Base-by-base conservation (phyloP, 257 asterid genomes). In the Solanum pinnatisectum region DNA sequence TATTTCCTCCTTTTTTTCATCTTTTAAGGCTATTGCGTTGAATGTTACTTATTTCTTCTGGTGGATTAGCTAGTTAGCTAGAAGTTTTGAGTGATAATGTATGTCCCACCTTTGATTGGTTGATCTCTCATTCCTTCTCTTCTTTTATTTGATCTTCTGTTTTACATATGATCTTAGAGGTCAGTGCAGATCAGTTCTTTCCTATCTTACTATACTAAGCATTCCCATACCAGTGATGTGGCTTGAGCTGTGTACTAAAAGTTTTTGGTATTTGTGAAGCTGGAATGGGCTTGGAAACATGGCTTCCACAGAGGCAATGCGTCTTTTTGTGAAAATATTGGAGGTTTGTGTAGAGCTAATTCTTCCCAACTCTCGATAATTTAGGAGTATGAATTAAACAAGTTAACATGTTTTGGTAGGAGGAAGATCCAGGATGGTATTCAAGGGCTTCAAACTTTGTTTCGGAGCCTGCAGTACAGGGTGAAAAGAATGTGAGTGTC, bases 361-460 rank as follows among this genome's bases (percentile, higher is more conserved):
- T 84, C 67, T 86, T 84, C 83, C 88, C 46, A 84, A 25, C 40
- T 78, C 36, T 27, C 37, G 49, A 74, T 63, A 86, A 67, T 42
- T 89, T 23, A 39, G 84, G 77, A 65, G 84, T 84, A 59, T 76
- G 85, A 39, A 32, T 27, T 32, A 74, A 70, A 59, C 49, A 30
- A 10, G 11, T 88, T 52, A 76, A 79, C 84, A 40, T 35, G 15
- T 85, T 71, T 8, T 90, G 88, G 87, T 94, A 97, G 99, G 99
- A 97, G 91, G 99, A 96, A 92, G 98, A 95, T 90, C 99, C 98
- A 67, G 98, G 98, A 74, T 97, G 99, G 99, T 97, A 95, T 91
- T 95, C 98, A 30, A 95, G 99, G 89, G 94, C 91, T 86, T 93
- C 99, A n/a, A 92, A 94, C 89, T 91, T 91, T 87, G 92, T 87